Evolutionary conservation across 225 moss, liverwort and hornwort genomes (phyloP), one percentile per base, ranked within the genome.

Genomic region (Takakia lepidozioides): DNA sequence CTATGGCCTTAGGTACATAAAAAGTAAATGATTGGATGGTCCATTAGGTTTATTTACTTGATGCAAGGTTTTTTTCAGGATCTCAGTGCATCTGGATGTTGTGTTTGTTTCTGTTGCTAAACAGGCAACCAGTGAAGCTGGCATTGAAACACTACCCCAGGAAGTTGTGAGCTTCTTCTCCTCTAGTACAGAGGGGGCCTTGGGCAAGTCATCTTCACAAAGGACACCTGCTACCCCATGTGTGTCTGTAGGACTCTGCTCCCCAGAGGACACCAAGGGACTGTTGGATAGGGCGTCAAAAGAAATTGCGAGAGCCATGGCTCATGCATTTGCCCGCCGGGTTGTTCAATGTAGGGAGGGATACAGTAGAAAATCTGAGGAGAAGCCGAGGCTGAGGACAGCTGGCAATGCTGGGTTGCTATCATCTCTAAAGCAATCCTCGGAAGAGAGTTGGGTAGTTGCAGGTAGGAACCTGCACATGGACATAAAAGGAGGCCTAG

Each of bases 111-210:
- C n/a, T 25, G 28, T 52, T 43, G 17, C 8, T 25, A 62, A 47
- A 32, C 78, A 86, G 85, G 85, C 85, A 50, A 86, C 85, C 17
- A 74, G 78, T 42, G 78, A 86, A 54, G 71, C 78, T 59, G 69
- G 78, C 41, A 36, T 55, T 62, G 52, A 59, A 32, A 43, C 69
- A 30, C 74, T 86, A 46, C 85, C 85, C 19, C 38, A 52, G 30
- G 77, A 82, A 67, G 78, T 86, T 15, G 17, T 62, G 25, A 60
- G 61, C 15, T 81, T 82, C 57, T 86, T 86, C 48, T 50, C 67
- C 30, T 65, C 73, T 58, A 46, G 26, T 7, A 39, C 57, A 43
- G 56, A 54, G 53, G 38, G 55, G 24, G 20, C 67, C 49, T 62
- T 65, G 51, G 59, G 46, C 38, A 55, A 35, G 13, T 66, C 66